These are phyloP conservation scores for Didymella keratinophila DNA, from an alignment of 2,329 filamentous ascomycete genomes.

Conservation along the genomic window DNA sequence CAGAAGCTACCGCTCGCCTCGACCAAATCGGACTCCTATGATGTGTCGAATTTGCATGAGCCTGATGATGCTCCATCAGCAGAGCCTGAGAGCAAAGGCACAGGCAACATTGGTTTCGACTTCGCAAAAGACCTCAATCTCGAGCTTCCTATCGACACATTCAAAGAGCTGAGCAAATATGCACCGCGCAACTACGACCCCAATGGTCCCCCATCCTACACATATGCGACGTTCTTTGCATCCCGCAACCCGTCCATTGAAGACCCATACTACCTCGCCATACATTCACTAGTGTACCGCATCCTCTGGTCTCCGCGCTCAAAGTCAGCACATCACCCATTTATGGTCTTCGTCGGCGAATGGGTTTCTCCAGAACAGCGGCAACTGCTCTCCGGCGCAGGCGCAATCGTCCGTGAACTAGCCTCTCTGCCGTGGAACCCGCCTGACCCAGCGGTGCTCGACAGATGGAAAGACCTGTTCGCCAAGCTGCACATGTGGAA, in stretches of 20 bases:
- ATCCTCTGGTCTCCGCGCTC: constrained; percentile 44
- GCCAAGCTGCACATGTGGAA: constrained; percentile 50
- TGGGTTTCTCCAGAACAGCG: constrained; percentile 44
- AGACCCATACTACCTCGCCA: constrained; percentile 48
- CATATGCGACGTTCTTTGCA: constrained; percentile 47
- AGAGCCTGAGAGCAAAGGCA: not conserved
- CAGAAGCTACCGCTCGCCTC: not conserved
- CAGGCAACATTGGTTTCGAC: constrained; percentile 14
- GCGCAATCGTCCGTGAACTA: constrained; percentile 46
- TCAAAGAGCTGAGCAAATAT: constrained; percentile 26
- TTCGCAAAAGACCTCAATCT: constrained; percentile 43
- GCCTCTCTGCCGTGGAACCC: constrained; percentile 39
- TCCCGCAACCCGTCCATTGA: constrained; percentile 42
- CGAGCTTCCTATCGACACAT: constrained; percentile 26
- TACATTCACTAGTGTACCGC: constrained; percentile 45
- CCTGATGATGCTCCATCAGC: not conserved
- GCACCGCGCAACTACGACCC: constrained; percentile 39
- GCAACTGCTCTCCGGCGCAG: constrained; percentile 39
- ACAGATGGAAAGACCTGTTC: constrained; percentile 47
- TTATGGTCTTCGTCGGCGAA: constrained; percentile 47
- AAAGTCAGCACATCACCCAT: constrained; percentile 35
- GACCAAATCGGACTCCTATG: not conserved
- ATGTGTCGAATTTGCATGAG: constrained; percentile 1
- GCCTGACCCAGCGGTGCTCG: constrained; percentile 29
- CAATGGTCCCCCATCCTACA: constrained; percentile 26